Evolutionary conservation across 495 filamentous ascomycete genomes (phyloP).

Genomic region (Alectoria sarmentosa): DNA sequence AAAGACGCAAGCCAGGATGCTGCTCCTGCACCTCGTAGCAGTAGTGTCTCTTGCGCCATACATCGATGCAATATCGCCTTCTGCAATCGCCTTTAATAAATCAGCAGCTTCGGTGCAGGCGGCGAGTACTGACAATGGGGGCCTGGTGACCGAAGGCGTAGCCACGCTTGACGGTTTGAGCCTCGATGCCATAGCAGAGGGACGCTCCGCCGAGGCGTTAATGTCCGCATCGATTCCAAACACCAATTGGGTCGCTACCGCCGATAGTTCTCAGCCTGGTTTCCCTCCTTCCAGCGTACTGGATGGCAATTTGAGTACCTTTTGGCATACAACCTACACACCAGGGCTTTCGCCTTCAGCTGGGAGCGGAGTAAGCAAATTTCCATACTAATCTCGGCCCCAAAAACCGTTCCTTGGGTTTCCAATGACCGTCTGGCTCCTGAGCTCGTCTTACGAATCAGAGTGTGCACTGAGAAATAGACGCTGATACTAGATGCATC

Average conservation of each 20-base stretch:
- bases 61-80: slow-evolving; percentile 2
- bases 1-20: not conserved
- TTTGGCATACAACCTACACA: slow-evolving; percentile 18
- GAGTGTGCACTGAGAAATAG: not conserved
- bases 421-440: not conserved
- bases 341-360: not conserved
- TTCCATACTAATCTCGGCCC: not conserved
- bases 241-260: slow-evolving; percentile 20
- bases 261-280: slow-evolving; percentile 21
- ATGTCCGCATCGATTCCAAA: slow-evolving; percentile 16
- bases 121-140: slow-evolving; percentile 4
- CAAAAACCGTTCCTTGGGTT: not conserved
- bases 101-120: slow-evolving; percentile 1
- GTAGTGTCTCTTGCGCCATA: not conserved
- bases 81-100: slow-evolving; percentile 1
- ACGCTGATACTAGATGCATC: not conserved
- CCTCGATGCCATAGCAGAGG: slow-evolving; percentile 17
- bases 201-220: slow-evolving; percentile 12
- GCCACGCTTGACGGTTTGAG: slow-evolving; percentile 23
- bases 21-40: slow-evolving; percentile 9
- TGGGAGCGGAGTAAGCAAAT: not conserved
- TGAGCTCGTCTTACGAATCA: not conserved
- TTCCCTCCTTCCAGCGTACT: slow-evolving; percentile 23
- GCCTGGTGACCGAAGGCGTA: slow-evolving; percentile 9
- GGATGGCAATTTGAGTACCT: slow-evolving; percentile 18